Base-by-base conservation (phyloP, 257 asterid genomes). In the Salvia miltiorrhiza region DNA sequence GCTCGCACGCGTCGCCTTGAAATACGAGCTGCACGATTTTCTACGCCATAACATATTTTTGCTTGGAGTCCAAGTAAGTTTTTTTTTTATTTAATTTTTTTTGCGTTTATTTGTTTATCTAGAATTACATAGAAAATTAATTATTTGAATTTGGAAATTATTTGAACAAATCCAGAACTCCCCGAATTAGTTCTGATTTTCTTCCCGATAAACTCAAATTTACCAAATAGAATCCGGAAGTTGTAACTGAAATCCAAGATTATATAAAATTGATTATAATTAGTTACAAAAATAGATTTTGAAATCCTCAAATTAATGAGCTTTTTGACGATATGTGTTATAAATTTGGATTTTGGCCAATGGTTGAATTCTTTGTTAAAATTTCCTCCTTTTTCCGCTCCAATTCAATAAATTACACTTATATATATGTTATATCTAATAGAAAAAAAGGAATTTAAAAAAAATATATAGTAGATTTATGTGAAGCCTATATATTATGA, bases 1-100 rank as follows among this genome's bases (percentile, higher is more conserved):
- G 76, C 91, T 88, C 11, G 91, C 91, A 0, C 84, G 86, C 0
- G 89, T 57, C 1, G 73, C 87, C 0, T 3, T 83, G 39, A 80
- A 68, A 30, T 64, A 72, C 28, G 12, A 23, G 4, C 67, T 86
- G 44, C 81, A 84, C 24, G 35, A n/a, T 2, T 67, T 53, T 56
- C 58, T 87, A 17, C 78, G 80, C 9, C 88, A 87, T 9, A 73
- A 71, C 16, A 83, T 44, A 1, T 75, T 74, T 20, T 53, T 74
- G 0, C 83, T 83, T 54, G 61, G 33, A 5, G 13, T 5, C 24
- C 87, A 83, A 76, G 89, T 87, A 77, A 62, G 14, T 19, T 43
- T 14, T 12, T 47, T 26, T 28, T 30, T 30, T 2, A 30, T n/a
- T n/a, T n/a, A n/a, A n/a, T 3, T 8, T 26, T 10, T 7, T 8